Base-by-base conservation (phyloP, 164 flowering plant genomes). In the Magnolia sinica region DNA sequence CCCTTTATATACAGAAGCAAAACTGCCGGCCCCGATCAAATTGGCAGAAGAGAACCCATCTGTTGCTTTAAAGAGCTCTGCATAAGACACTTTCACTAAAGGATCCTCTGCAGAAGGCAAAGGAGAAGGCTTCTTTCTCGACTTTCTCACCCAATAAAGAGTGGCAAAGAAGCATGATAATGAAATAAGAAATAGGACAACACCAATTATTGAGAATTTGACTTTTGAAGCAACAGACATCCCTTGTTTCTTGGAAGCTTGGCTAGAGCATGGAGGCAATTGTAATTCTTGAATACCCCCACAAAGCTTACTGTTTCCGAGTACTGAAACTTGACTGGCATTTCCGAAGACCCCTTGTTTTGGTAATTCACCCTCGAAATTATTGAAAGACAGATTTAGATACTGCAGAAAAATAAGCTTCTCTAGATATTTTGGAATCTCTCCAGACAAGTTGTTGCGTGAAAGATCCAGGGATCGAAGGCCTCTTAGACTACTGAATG, bases 321-420 rank as follows among this genome's bases (percentile, higher is more conserved):
- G 14, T 8, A 75, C 27, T n/a, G 81, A 77, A n/a, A 85, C 9
- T 7, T 67, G 82, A 61, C 77, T 83, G 13, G 51, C 23, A 80
- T 85, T 82, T 45, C 29, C 24, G 29, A 79, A 79, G 8, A 76
- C 64, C 27, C 81, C 81, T 11, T 31, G 24, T 37, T 16, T 68
- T 14, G 82, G 82, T 8, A 79, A 76, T 6, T 37, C 49, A 1
- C 82, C 82, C 64, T 72, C 76, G 4, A 79, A 27, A 22, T 79
- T 24, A 23, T 79, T 79, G 61, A 64, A 84, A 7, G 81, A 78
- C 50, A 78, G 49, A 63, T 78, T 74, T 16, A 74, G 61, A 14
- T 63, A 4, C n/a, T n/a, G n/a, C n/a, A n/a, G n/a, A n/a, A n/a
- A n/a, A n/a, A n/a, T n/a, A n/a, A n/a, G n/a, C n/a, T n/a, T n/a